Evolutionary conservation across 2,329 filamentous ascomycete genomes (phyloP), one percentile per base, ranked within the genome.

Genomic region (Verticillium tricorpus): DNA sequence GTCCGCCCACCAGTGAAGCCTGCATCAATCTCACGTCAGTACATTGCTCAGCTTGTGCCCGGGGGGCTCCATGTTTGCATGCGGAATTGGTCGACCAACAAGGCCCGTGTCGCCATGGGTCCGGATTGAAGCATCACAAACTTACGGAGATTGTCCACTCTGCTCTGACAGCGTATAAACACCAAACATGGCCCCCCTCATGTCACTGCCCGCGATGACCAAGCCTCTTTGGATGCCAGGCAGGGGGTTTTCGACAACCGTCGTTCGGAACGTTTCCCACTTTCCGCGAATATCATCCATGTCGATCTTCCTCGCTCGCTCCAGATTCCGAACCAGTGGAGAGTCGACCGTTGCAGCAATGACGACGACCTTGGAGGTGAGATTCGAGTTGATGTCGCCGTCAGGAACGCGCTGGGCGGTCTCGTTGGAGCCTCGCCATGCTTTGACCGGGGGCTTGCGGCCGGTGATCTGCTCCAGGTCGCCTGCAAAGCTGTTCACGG

Each of bases 1-100:
- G 68, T 88, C 85, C 11, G 85, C 84, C 75, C 81, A 87, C 78
- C 80, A 87, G 69, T 86, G 78, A 83, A 84, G 87, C 0, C 73
- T 74, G 14, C 62, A 58, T 7, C 7, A 28, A 7, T 14, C 14
- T 2, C 54, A 22, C 6, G 57, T 57, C 11, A 56, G 54, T 40
- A 4, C 3, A 25, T 5, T 25, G 25, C 3, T 5, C 25, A 25
- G 25, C 25, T 25, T 5, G 25, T 25, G 5, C 25, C 25, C 3
- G 2, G 25, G 25, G 25, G 25, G 5, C 25, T 3, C 25, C 3
- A 25, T 25, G 25, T 5, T 25, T 25, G 25, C 12, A 35, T 35
- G 34, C 2, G 34, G 12, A 35, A 5, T 25, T 25, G 5, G 3
- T 5, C 5, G 25, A 25, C 3, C 25, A 25, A 25, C 25, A 25